These are phyloP conservation scores for Trichoderma orchidacearum DNA, from an alignment of 495 filamentous ascomycete genomes.

Conservation along the genomic window DNA sequence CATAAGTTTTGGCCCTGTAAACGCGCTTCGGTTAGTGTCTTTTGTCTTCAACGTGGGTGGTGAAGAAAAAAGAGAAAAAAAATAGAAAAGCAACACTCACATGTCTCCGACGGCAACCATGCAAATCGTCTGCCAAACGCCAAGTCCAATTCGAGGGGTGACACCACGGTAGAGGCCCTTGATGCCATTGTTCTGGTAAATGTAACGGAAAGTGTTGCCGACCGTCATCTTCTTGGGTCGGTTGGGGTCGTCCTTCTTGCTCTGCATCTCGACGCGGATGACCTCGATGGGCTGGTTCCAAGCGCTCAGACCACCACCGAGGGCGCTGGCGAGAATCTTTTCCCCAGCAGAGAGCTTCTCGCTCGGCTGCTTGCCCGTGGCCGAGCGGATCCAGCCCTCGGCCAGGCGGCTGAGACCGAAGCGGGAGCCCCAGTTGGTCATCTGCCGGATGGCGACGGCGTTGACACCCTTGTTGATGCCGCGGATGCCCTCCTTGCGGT, in stretches of 20 bases:
- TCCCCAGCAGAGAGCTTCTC: conserved; percentile 65
- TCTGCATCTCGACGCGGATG: conserved; percentile 99
- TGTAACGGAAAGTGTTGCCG: conserved; percentile 81
- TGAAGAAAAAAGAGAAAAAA: too few relatives aligned
- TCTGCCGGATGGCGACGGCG: conserved; percentile 94
- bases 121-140: conserved; percentile 98
- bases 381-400: conserved; percentile 71
- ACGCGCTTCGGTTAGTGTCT: conserved; percentile 10
- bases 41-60: too few relatives aligned
- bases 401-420: conserved; percentile 88
- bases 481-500: conserved; percentile 80
- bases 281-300: conserved; percentile 99
- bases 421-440: conserved; percentile 96
- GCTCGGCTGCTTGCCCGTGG: conserved; percentile 66
- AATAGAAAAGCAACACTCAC: too few relatives aligned
- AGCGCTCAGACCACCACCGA: conserved; percentile 87
- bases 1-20: conserved; percentile 84
- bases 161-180: conserved; percentile 95
- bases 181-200: conserved; percentile 77
- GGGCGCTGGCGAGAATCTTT: conserved; percentile 76
- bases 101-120: conserved; percentile 99
- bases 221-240: conserved; percentile 98
- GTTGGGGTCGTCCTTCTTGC: conserved; percentile 94
- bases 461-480: conserved; percentile 99
- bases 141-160: conserved; percentile 80